phyloP scores from a whole-genome alignment of 169 alveolate genomes.

The Toxoplasma gondii region DNA sequence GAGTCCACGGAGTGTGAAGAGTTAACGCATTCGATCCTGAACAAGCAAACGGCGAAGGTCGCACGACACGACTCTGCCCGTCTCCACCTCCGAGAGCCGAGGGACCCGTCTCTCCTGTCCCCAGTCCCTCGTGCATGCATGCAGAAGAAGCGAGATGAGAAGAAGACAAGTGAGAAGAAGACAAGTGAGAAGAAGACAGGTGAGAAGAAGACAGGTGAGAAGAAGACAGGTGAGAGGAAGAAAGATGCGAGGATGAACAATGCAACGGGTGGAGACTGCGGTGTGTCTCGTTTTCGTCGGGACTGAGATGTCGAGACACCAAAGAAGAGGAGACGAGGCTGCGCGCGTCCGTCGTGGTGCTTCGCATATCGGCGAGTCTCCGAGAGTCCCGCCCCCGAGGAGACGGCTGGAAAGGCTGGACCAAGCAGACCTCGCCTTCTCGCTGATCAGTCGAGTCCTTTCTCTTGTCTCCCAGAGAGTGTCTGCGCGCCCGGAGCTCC shows the following conservation, averaged over 20 bases:
- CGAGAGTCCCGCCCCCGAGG: neutral
- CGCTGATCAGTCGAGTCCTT: neutral
- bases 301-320: neutral
- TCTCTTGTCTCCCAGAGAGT: neutral
- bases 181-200: too few species aligned
- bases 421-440: neutral
- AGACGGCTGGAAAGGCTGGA: constrained; percentile 1
- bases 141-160: too few species aligned
- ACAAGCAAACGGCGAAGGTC: neutral
- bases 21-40: neutral
- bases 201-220: too few species aligned
- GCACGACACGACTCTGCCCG: too few species aligned
- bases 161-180: too few species aligned
- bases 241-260: neutral
- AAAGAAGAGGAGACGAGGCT: neutral
- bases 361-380: neutral
- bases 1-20: neutral
- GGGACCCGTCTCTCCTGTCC: neutral
- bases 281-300: neutral
- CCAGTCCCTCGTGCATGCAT: neutral
- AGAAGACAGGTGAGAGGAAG: neutral
- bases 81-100: neutral
- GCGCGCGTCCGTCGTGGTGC: neutral
- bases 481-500: constrained; percentile 18
- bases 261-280: neutral